phyloP scores from a whole-genome alignment of 192 early-diverging fungal genomes.

The Nowakowskiella sp. region DNA sequence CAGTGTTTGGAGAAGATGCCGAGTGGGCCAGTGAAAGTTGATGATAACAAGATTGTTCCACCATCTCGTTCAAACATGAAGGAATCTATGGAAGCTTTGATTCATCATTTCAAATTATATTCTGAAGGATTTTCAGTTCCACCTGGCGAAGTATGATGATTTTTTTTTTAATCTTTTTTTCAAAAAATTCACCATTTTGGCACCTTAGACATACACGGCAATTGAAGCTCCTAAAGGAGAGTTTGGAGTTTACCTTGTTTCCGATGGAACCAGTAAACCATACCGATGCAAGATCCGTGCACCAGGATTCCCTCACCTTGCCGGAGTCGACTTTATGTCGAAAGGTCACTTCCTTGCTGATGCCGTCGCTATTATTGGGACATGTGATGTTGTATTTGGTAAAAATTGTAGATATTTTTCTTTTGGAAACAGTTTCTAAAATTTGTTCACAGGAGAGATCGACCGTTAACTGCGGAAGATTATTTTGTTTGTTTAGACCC shows the following conservation, averaged over 20 bases:
- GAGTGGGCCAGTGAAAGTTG: conserved; percentile 84
- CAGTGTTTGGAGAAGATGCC: conserved; percentile 98
- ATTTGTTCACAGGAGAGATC: conserved; percentile 23
- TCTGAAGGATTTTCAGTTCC: conserved; percentile 98
- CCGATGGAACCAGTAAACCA: conserved; percentile 87
- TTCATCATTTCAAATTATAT: conserved; percentile 98
- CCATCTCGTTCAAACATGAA: conserved; percentile 93
- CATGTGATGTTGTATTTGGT: conserved; percentile 99
- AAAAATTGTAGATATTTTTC: conserved; percentile 29
- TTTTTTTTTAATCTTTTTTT: conserved; percentile 4
- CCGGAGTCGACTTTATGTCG: conserved; percentile 82
- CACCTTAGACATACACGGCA: conserved; percentile 74
- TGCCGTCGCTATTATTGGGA: conserved; percentile 94
- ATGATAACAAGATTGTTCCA: conserved; percentile 95
- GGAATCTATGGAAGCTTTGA: conserved; percentile 97
- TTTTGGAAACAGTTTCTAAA: neutral
- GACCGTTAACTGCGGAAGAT: conserved; percentile 29
- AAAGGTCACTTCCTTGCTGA: conserved; percentile 89
- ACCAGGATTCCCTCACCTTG: conserved; percentile 91
- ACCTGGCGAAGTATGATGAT: conserved; percentile 62
- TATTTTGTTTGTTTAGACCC: too few relatives aligned
- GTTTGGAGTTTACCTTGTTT: conserved; percentile 91
- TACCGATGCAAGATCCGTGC: conserved; percentile 98
- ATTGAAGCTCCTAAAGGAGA: conserved; percentile 99
- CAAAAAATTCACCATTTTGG: neutral